Conservation (phyloP, 192 early-diverging fungal genomes). For the Entomortierella beljakovae region DNA sequence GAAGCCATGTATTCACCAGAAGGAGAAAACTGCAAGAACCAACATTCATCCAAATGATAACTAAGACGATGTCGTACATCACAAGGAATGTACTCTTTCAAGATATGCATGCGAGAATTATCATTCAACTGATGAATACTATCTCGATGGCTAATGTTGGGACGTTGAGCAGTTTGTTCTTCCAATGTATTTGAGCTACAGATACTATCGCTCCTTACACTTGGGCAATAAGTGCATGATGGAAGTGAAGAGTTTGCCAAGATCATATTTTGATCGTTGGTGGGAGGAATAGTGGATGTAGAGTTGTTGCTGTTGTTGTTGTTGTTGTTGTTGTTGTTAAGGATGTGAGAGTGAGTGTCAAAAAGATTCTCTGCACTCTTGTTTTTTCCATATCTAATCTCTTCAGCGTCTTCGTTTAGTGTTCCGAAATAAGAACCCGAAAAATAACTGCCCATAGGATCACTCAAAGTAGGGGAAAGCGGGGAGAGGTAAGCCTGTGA, state of each 20-base stretch:
- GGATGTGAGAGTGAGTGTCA: not conserved
- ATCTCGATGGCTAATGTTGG: not conserved
- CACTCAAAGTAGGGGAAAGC: conserved; percentile 34
- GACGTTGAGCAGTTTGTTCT: conserved; percentile 1
- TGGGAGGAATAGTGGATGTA: not conserved
- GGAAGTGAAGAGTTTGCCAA: conserved; percentile 13
- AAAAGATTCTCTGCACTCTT: not conserved
- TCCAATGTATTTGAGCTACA: conserved; percentile 17
- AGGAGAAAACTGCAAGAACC: conserved; percentile 49
- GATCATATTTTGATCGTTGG: conserved; percentile 5
- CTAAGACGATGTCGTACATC: conserved; percentile 35
- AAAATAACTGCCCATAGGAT: not conserved
- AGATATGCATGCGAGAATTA: conserved; percentile 5
- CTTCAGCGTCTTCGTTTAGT: conserved; percentile 15
- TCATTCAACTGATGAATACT: conserved; percentile 21
- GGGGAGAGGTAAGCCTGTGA: conserved; percentile 45
- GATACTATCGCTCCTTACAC: conserved; percentile 34
- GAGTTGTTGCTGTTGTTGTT: not conserved
- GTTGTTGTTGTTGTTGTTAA: not conserved
- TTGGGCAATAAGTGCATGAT: conserved; percentile 27
- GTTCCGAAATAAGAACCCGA: conserved; percentile 33
- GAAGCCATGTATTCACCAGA: conserved; percentile 41
- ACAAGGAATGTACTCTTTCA: conserved; percentile 31
- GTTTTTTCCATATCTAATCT: conserved; percentile 5
- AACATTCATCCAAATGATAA: conserved; percentile 50